phyloP scores from a whole-genome alignment of 495 filamentous ascomycete genomes.

The Rostrohypoxylon terebratum region DNA sequence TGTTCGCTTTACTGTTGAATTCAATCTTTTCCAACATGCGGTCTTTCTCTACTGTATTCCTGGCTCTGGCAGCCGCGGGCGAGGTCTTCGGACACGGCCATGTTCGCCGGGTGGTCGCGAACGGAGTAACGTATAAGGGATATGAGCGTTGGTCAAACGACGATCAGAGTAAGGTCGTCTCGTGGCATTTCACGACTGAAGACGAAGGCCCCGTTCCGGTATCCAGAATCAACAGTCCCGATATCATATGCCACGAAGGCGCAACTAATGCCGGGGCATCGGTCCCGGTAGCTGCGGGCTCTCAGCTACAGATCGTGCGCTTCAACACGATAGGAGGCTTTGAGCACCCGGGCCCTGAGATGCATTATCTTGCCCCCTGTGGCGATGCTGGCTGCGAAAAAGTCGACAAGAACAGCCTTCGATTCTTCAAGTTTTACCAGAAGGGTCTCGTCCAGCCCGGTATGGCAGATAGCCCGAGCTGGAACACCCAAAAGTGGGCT shows the following conservation, averaged over 20 bases:
- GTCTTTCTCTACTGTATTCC: slow-evolving; percentile 37
- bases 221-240: slow-evolving; percentile 45
- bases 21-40: slow-evolving; percentile 18
- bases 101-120: slow-evolving; percentile 63
- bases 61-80: slow-evolving; percentile 58
- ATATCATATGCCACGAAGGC: slow-evolving; percentile 58
- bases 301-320: slow-evolving; percentile 52
- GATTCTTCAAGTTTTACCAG: slow-evolving; percentile 80
- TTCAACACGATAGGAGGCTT: slow-evolving; percentile 49
- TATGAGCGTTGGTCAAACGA: slow-evolving; percentile 52
- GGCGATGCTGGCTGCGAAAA: slow-evolving; percentile 71
- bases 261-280: slow-evolving; percentile 52
- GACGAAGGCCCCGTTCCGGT: slow-evolving; percentile 65
- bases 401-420: slow-evolving; percentile 72
- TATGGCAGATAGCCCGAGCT: slow-evolving; percentile 53
- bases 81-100: slow-evolving; percentile 67
- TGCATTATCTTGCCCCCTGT: slow-evolving; percentile 79
- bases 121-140: slow-evolving; percentile 58
- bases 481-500: slow-evolving; percentile 66
- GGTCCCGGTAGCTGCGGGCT: slow-evolving; percentile 50
- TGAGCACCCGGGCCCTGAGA: slow-evolving; percentile 61
- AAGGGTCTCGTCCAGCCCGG: slow-evolving; percentile 63
- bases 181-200: slow-evolving; percentile 61
- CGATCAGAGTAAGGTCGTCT: slow-evolving; percentile 57
- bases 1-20: not conserved